Base-by-base conservation (phyloP, 352 stramenopile genomes). In the Pythium dissotocum region DNA sequence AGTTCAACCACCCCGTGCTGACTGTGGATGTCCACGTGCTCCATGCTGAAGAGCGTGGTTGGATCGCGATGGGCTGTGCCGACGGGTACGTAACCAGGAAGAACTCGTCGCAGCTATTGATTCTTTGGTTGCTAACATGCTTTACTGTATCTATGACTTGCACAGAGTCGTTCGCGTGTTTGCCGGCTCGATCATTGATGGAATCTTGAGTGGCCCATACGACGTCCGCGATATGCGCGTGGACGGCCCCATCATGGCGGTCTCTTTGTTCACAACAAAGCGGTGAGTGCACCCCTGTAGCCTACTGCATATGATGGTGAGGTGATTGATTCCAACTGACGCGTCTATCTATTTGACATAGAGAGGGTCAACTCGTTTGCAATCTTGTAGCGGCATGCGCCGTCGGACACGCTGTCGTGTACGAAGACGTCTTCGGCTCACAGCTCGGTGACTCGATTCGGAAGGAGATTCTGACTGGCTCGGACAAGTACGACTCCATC, bases 371-470 rank as follows among this genome's bases (percentile, higher is more conserved):
- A 3, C 26, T 26, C 1, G 44, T 57, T 6, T 89, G 80, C 59
- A 83, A 88, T 30, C 28, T 93, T 10, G 46, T 91, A n/a, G 76
- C 79, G n/a, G 80, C 81, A 6, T 89, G 78, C 61, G 83, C 83
- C 0, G 82, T 93, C 32, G 83, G 83, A 3, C 75, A 87, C 24
- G 85, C 81, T 1, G 48, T 87, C 2, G 78, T 93, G 18, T 69
- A 72, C 30, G 73, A 87, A 40, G 73, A 93, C 58, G 51, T 93
- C 21, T 88, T 83, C 53, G 51, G 79, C 12, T 32, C 49, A 14
- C 48, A 49, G n/a, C 6, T 16, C 30, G 36, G 2, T 6, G 56
- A 59, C 8, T 28, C 30, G 0, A 48, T 61, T 0, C 59, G 54
- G n/a, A 49, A 70, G 0, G 56, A 82, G 44, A 8, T 69, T 24